phyloP scores from a whole-genome alignment of 371 early-diverging fungal species.

The Haplosporangium sp. region DNA sequence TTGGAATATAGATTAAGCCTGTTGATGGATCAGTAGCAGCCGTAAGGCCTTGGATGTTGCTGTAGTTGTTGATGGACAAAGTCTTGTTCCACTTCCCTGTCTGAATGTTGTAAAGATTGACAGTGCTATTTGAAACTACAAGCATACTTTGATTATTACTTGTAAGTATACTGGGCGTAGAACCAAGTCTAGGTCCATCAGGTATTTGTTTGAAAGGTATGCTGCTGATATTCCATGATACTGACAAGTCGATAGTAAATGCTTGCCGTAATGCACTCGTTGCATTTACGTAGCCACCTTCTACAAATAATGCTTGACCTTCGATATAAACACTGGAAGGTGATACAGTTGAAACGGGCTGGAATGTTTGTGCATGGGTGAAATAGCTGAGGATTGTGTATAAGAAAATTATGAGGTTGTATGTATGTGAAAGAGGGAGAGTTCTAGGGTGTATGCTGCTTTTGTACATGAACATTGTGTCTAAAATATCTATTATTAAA shows the following conservation, averaged over 20 bases:
- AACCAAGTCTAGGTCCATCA: conserved; percentile 12
- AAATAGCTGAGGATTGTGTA: background rate
- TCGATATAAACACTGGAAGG: background rate
- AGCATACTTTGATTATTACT: conserved; percentile 3
- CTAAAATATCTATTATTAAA: too few relatives aligned
- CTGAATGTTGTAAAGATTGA: conserved; percentile 12
- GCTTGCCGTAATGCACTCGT: background rate
- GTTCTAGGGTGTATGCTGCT: background rate
- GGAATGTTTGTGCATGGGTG: conserved; percentile 8
- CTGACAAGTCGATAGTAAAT: conserved; percentile 20
- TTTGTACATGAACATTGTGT: background rate
- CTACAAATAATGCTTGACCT: conserved; percentile 8
- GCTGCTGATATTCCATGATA: conserved; percentile 10
- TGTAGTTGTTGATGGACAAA: background rate
- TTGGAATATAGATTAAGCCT: conserved; percentile 15
- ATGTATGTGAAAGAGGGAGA: background rate
- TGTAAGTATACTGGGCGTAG: background rate
- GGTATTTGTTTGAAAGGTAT: conserved; percentile 10
- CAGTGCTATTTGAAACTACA: conserved; percentile 11
- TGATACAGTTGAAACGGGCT: background rate
- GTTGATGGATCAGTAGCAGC: conserved; percentile 15
- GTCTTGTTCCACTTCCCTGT: background rate
- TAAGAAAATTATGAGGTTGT: background rate
- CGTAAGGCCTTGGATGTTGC: background rate
- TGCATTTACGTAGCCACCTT: background rate